These are phyloP conservation scores for Blastobotrys peoriensis DNA, from an alignment of 805 yeast species.

Conservation along the genomic window DNA sequence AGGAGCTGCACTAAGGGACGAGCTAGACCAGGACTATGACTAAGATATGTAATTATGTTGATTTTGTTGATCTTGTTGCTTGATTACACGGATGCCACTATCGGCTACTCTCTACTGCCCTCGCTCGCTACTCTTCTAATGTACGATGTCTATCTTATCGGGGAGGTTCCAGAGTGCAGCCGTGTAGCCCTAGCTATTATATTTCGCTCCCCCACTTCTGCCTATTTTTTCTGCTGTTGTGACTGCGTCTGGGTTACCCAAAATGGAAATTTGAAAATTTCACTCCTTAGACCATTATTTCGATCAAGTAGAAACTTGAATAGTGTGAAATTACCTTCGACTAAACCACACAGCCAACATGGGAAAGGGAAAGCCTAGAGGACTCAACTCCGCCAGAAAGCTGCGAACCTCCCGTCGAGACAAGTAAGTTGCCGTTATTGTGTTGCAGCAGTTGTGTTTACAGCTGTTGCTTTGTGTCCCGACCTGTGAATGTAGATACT, in stretches of 20 bases:
- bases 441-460: slow-evolving; percentile 1
- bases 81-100: too few relatives aligned
- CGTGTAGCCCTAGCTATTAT: neutral
- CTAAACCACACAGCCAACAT: slow-evolving; percentile 42
- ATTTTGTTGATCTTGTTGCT: too few relatives aligned
- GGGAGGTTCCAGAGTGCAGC: too few relatives aligned
- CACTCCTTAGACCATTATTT: neutral
- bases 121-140: too few relatives aligned
- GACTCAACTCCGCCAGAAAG: slow-evolving; percentile 99
- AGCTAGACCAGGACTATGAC: too few relatives aligned
- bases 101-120: too few relatives aligned
- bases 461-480: too few relatives aligned
- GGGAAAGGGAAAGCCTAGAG: slow-evolving; percentile 99
- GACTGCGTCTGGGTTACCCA: neutral
- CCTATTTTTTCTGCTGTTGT: too few relatives aligned
- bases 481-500: slow-evolving; percentile 14
- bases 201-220: too few relatives aligned
- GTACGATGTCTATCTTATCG: too few relatives aligned
- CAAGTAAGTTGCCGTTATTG: slow-evolving; percentile 66
- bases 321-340: neutral
- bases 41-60: too few relatives aligned
- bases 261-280: neutral
- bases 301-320: neutral
- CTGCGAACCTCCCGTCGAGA: slow-evolving; percentile 99
- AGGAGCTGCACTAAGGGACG: slow-evolving; percentile 13